Evolutionary conservation across 208 protist genomes (phyloP).

Genomic region (Wallacemonas sp.): DNA sequence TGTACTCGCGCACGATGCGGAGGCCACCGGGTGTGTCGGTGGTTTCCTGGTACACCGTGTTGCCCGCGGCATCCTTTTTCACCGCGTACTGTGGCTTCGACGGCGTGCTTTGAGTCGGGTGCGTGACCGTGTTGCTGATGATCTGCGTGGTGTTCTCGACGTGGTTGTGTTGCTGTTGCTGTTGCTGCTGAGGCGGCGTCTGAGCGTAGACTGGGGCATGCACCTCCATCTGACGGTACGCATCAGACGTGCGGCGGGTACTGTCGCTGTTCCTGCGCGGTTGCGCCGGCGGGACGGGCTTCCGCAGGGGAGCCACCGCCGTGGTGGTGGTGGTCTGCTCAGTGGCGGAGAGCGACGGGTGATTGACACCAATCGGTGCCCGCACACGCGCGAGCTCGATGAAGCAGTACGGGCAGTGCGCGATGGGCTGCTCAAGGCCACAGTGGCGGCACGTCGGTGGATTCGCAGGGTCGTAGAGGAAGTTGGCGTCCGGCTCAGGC

Average conservation of each 20-base stretch:
- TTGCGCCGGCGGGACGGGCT: background rate
- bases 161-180: background rate
- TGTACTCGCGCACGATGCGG: slow-evolving; percentile 25
- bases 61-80: slow-evolving; percentile 3
- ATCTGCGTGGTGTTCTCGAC: background rate
- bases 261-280: background rate
- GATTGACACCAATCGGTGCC: too few relatives aligned
- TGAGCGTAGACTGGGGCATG: background rate
- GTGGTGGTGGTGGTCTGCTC: background rate
- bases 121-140: background rate
- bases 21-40: slow-evolving; percentile 15
- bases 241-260: background rate
- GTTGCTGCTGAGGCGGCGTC: background rate
- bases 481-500: background rate
- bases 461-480: slow-evolving; percentile 12
- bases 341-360: background rate
- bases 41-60: slow-evolving; percentile 4
- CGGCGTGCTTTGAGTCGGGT: background rate
- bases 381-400: slow-evolving; percentile 12
- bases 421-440: background rate
- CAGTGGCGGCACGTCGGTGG: slow-evolving; percentile 1
- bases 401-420: slow-evolving; percentile 17
- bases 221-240: background rate
- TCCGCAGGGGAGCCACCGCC: background rate
- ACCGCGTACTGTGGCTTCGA: background rate